Base-by-base conservation (phyloP, 2,329 filamentous ascomycete genomes). In the Diplodia scrobiculata region DNA sequence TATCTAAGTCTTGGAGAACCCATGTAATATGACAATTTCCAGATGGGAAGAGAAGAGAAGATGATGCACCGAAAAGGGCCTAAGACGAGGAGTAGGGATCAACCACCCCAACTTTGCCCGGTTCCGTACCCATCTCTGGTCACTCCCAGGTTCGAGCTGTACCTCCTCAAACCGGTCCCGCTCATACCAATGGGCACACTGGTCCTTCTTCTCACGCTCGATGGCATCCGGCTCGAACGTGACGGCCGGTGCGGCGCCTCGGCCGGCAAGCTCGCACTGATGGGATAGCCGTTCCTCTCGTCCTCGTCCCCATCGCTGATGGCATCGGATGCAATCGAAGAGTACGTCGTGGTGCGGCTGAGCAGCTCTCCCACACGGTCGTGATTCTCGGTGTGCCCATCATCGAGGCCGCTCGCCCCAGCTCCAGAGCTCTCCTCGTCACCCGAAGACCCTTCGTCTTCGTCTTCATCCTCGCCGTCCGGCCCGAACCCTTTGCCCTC, bases 401-500 rank as follows among this genome's bases (percentile, higher is more conserved):
- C 41, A 1, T 36, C 45, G n/a, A 25, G 1, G 69, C 67, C 25
- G 69, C 71, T 13, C n/a, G 45, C 52, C 5, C 52, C 52, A 14
- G 38, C 21, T 7, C 53, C 63, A 13, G 70, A 70, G 13, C 72
- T 68, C 13, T 70, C 71, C 3, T 73, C 71, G 13, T 79, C 78
- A 4, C 75, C 74, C 36, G 79, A 78, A 10, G n/a, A 13, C 17
- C n/a, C 29, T 11, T 51, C 48, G 5, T 52, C 29, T 11, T 51
- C 48, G 5, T 51, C 48, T 3, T 71, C 69, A 54, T 79, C 78
- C 3, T 73, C 71, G 25, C 75, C 74, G 32, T 77, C 77, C 17
- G 78, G 78, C 14, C 81, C 75, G 77, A 91, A 81, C 0, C 91
- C 91, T 9, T 91, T 86, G 45, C 89, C 89, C 73, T 97, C 87